Evolutionary conservation across 2,329 filamentous ascomycete genomes (phyloP).

Genomic region (Diaporthe vexans): DNA sequence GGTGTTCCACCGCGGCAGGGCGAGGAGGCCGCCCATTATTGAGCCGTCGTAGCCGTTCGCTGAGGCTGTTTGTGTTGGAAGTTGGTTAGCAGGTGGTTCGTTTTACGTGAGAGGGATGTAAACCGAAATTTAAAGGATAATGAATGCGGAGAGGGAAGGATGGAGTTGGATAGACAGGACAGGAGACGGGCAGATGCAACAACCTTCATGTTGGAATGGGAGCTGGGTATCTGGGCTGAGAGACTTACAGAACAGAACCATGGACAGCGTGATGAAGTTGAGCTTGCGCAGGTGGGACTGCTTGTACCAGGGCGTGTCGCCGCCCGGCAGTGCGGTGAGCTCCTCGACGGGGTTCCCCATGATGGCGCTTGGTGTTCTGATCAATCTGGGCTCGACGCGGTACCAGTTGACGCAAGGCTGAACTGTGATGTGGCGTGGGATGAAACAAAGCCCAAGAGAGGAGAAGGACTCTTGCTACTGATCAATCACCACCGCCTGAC

Average conservation of each 20-base stretch:
- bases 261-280: constrained; percentile 32
- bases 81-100: neutral
- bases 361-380: neutral
- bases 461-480: neutral
- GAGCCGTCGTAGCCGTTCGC: constrained; percentile 36
- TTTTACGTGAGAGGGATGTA: neutral
- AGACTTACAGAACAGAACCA: constrained; percentile 31
- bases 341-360: constrained; percentile 1
- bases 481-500: neutral
- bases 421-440: neutral
- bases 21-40: constrained; percentile 36
- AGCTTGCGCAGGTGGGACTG: constrained; percentile 24
- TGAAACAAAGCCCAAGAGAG: neutral
- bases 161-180: no score
- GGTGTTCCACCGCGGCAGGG: constrained; percentile 29
- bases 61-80: constrained; percentile 12
- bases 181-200: no score
- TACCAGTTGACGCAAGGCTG: neutral
- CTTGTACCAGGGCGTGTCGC: constrained; percentile 31
- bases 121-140: no score
- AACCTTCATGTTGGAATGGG: no score
- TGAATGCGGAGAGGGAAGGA: no score
- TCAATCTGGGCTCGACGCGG: neutral
- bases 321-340: neutral
- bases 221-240: neutral